phyloP scores from a whole-genome alignment of 768 basidiomycete species.

The Chalciporus pseudorubinellus region DNA sequence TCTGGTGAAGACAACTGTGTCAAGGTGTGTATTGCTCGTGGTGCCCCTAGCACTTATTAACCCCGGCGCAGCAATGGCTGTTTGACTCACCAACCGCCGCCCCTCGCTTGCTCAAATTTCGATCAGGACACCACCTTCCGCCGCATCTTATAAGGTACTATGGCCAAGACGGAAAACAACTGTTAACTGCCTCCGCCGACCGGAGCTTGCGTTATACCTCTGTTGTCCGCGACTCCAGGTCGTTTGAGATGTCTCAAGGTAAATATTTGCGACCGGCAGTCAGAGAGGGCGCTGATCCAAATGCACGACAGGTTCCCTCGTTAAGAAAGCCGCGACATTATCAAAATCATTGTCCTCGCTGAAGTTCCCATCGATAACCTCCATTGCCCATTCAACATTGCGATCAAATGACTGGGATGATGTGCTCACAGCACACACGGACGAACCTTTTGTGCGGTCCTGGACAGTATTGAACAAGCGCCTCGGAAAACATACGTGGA shows the following conservation, averaged over 20 bases:
- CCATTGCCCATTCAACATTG: constrained; percentile 74
- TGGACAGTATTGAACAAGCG: constrained; percentile 87
- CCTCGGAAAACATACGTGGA: constrained; percentile 72
- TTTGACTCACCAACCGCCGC: constrained; percentile 88
- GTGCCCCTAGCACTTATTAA: constrained; percentile 4
- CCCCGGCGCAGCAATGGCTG: constrained; percentile 81
- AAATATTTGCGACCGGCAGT: constrained; percentile 3
- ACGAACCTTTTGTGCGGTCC: constrained; percentile 78
- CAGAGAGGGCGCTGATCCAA: constrained; percentile 3
- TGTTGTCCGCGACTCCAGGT: constrained; percentile 92
- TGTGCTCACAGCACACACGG: constrained; percentile 84
- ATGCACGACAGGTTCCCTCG: constrained; percentile 62
- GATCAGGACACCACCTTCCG: constrained; percentile 89
- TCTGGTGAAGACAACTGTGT: constrained; percentile 94
- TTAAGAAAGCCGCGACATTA: constrained; percentile 74
- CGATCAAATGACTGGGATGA: constrained; percentile 98
- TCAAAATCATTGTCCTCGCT: constrained; percentile 78
- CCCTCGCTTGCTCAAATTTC: constrained; percentile 86
- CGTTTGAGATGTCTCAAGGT: constrained; percentile 95
- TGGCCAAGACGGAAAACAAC: constrained; percentile 94
- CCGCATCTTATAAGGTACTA: constrained; percentile 93
- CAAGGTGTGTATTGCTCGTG: constrained; percentile 54
- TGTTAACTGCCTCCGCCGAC: constrained; percentile 87
- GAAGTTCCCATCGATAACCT: constrained; percentile 79
- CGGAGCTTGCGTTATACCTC: constrained; percentile 86